Evolutionary conservation across 192 early-diverging fungal species (phyloP), one percentile per base, ranked within the genome.

Genomic region (Podila verticillata): DNA sequence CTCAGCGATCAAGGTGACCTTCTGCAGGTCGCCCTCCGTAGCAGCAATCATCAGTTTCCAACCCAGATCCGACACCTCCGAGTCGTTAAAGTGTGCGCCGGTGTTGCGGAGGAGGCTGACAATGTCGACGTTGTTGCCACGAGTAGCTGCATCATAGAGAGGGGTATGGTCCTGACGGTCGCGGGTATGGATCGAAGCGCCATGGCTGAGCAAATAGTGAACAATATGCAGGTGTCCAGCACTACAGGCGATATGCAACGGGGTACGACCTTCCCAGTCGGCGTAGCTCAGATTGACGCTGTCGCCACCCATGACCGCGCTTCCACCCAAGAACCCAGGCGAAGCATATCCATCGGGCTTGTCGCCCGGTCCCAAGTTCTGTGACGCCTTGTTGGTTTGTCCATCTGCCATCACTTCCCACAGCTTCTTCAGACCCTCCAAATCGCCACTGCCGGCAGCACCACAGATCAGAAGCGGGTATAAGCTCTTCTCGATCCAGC

Each of bases 91-190:
- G 72, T 97, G 96, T 19, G 95, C 96, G 30, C 96, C 97, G 2
- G 95, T 91, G 44, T 92, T 74, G 8, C 90, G 56, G 48, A 99
- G 82, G 64, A 98, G 68, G 20, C 73, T 74, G 9, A 93, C 91
- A 57, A 92, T 88, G 59, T 91, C 90, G 4, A 81, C 67, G 51
- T 88, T 87, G 19, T 89, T 86, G 36, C 88, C 83, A 20, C 86
- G 78, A 20, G 77, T 80, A 9, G 94, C 89, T 0, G 97, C 96
- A 69, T 96, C 92, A 74, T 88, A 96, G 8, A 99, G 78, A 2
- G 97, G 95, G 7, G 95, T 96, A 68, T 96, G 97, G 1, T 96
- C 95, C 56, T 90, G 88, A 35, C 92, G 86, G 84, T 98, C 97
- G 6, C 96, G 89, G 26, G 92, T 85, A 75, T 99, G 97, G 22